Evolutionary conservation across 495 filamentous ascomycete genomes (phyloP).

Genomic region (Penicillium flavigenum): DNA sequence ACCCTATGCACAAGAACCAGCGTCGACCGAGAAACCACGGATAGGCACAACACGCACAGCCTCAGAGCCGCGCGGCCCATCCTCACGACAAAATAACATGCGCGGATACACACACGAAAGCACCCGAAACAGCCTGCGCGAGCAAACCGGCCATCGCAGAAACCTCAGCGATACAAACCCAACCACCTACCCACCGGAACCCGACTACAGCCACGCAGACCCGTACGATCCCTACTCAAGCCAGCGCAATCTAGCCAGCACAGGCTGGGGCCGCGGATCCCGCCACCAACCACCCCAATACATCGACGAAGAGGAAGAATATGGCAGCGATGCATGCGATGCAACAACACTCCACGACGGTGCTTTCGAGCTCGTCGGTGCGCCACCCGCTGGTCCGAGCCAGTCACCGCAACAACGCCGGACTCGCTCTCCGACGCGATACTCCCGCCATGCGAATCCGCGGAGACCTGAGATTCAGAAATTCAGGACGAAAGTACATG

Average conservation of each 20-base stretch:
- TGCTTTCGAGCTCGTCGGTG: constrained; percentile 78
- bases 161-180: constrained; percentile 37
- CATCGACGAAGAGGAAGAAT: constrained; percentile 72
- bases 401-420: constrained; percentile 22
- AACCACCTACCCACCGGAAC: constrained; percentile 20
- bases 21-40: constrained; percentile 39
- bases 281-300: constrained; percentile 53
- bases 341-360: constrained; percentile 60
- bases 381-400: constrained; percentile 16
- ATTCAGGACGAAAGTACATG: constrained; percentile 88
- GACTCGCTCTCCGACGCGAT: constrained; percentile 32
- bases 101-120: constrained; percentile 26
- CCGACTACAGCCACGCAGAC: constrained; percentile 61
- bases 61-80: constrained; percentile 52
- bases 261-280: constrained; percentile 38
- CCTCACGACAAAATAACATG: constrained; percentile 26
- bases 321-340: constrained; percentile 66
- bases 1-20: constrained; percentile 18
- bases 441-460: constrained; percentile 32
- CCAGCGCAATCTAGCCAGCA: constrained; percentile 16
- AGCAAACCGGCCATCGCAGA: constrained; percentile 30
- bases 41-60: constrained; percentile 55
- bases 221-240: constrained; percentile 67
- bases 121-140: constrained; percentile 17
- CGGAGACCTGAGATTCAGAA: constrained; percentile 50